phyloP scores from a whole-genome alignment of 306 rosid genomes.

The Mimosa bimucronata region DNA sequence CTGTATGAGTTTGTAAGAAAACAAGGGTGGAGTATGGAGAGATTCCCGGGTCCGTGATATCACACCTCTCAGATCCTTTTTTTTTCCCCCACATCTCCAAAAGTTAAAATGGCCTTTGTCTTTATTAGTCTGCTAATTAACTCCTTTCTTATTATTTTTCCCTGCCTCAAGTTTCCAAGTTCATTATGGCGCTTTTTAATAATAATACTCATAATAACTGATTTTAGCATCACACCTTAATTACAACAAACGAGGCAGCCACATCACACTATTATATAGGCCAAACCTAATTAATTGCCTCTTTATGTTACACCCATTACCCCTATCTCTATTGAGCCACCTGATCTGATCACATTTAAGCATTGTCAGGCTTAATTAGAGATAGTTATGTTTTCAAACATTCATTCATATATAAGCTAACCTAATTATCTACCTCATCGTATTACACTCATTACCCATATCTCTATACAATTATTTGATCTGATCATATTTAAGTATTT shows the following conservation, averaged over 20 bases:
- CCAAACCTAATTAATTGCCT: conserved; percentile 42
- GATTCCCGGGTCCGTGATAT: conserved; percentile 76
- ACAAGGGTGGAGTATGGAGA: conserved; percentile 2
- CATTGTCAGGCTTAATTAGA: too few relatives aligned
- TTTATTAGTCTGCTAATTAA: background rate
- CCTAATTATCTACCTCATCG: too few relatives aligned
- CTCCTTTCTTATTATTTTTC: background rate
- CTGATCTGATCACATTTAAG: too few relatives aligned
- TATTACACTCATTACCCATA: too few relatives aligned
- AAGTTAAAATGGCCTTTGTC: background rate
- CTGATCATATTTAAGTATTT: too few relatives aligned
- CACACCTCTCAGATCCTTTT: conserved; percentile 9
- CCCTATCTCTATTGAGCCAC: background rate
- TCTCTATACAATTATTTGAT: background rate
- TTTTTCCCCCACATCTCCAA: background rate
- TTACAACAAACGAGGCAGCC: background rate
- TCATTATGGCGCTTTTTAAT: conserved; percentile 39
- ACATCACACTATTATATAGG: background rate
- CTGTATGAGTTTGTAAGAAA: background rate
- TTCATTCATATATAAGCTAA: too few relatives aligned
- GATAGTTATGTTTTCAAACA: too few relatives aligned
- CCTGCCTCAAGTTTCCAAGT: background rate
- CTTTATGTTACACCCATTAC: conserved; percentile 49
- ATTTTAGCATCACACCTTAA: conserved; percentile 38
- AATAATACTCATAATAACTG: conserved; percentile 1